Base-by-base conservation (phyloP, 139 green algal species). In the Edaphochlamys debaryana region DNA sequence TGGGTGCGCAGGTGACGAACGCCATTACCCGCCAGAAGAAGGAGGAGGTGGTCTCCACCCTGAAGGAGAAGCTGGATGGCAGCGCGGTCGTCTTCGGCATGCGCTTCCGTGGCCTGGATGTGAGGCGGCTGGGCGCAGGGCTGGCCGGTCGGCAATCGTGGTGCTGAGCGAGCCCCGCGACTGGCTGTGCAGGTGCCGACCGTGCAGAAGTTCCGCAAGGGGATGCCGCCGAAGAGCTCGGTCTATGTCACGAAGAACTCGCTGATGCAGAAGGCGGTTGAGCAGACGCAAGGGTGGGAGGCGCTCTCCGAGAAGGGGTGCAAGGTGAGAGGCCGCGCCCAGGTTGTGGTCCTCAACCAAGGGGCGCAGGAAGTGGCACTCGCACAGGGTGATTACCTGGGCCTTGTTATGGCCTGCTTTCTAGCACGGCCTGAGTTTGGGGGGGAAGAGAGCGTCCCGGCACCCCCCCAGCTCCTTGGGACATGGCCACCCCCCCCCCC, bases 191-290 rank as follows among this genome's bases (percentile, higher is more conserved):
- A 95, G 93, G 93, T 96, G 15, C 90, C 92, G 68, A 92, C 94
- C 56, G 68, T 97, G 41, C 89, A 96, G 84, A 88, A 91, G 67
- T 95, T 98, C 81, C 88, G 95, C 72, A 88, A 90, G 69, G 82
- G 67, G 13, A 77, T 98, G 52, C 95, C 95, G 32, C 79, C 89
- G n/a, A 89, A 92, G 30, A 69, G 87, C 45, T 91, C 88, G 30
- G 71, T 97, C 38, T 87, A 94, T 54, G 89, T 98, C 3, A 91
- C 87, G 89, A 98, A 98, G 87, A 98, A 98, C 91, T 93, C 89
- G 22, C 87, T 98, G 29, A 91, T 98, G 89, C 90, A 87, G 37
- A 82, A 93, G 25, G 95, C 95, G 15, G 70, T 89, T n/a, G 83
- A 94, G 19, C 42, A 94, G n/a, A 87, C 91, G 17, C 87, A 92